These are phyloP conservation scores for Leccinum angustisporum DNA, from an alignment of 1,284 basidiomycete species.

Conservation along the genomic window DNA sequence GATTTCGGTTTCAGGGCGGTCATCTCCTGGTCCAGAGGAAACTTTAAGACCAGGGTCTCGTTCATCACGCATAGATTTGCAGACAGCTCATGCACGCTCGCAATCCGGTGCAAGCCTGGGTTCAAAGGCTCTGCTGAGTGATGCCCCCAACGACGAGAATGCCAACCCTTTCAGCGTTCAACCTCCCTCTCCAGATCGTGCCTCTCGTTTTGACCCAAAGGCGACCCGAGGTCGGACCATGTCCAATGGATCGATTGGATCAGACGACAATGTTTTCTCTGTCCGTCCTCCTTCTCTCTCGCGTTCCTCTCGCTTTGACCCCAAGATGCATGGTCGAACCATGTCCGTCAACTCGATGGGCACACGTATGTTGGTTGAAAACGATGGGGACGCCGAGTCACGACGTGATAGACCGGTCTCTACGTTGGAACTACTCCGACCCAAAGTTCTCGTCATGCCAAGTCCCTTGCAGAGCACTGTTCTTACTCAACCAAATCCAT, in stretches of 20 bases:
- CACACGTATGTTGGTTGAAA: constrained; percentile 59
- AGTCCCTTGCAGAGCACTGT: constrained; percentile 66
- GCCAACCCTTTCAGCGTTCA: constrained; percentile 28
- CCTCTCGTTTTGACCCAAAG: constrained; percentile 43
- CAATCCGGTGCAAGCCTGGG: constrained; percentile 50
- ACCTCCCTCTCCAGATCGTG: constrained; percentile 35
- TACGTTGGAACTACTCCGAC: constrained; percentile 71
- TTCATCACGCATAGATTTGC: constrained; percentile 34
- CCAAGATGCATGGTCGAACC: constrained; percentile 64
- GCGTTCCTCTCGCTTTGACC: constrained; percentile 70
- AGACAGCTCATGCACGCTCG: constrained; percentile 39
- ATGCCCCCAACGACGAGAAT: constrained; percentile 26
- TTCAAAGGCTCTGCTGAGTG: constrained; percentile 42
- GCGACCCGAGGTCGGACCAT: constrained; percentile 36
- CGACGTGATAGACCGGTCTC: constrained; percentile 59
- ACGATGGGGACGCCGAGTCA: constrained; percentile 48
- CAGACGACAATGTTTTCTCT: constrained; percentile 61
- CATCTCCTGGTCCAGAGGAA: constrained; percentile 44
- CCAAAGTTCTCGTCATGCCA: constrained; percentile 83
- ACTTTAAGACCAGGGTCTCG: constrained; percentile 31
- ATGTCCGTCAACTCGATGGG: constrained; percentile 66
- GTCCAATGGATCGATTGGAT: constrained; percentile 41
- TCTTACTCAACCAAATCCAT: constrained; percentile 33
- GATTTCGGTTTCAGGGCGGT: constrained; percentile 46
- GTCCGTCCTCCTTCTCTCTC: constrained; percentile 57